Conservation (phyloP, 257 asterid species). For the Paulownia fortunei region DNA sequence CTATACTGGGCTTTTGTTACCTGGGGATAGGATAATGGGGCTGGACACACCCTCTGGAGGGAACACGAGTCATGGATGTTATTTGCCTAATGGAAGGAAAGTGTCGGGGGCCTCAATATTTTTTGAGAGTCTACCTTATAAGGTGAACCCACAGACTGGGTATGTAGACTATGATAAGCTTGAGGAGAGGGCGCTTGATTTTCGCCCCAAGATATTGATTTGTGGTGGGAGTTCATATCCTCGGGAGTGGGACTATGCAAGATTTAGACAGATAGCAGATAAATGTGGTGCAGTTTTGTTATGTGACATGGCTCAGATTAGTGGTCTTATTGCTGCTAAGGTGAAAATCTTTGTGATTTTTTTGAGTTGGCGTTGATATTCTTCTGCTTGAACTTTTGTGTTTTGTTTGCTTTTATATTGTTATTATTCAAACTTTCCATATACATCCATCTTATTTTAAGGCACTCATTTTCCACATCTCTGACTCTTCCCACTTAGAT, state of each 20-base stretch:
- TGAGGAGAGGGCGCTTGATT: slow-evolving; percentile 88
- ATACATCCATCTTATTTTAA: background rate
- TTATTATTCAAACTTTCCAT: background rate
- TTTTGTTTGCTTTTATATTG: background rate
- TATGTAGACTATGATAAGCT: slow-evolving; percentile 81
- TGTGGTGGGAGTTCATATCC: slow-evolving; percentile 97
- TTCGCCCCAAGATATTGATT: slow-evolving; percentile 86
- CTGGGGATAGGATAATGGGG: slow-evolving; percentile 96
- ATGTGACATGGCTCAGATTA: slow-evolving; percentile 94
- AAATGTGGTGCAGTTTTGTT: slow-evolving; percentile 85
- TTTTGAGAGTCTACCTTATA: slow-evolving; percentile 79
- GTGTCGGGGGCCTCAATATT: slow-evolving; percentile 87
- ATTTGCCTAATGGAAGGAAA: slow-evolving; percentile 85
- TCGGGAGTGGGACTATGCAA: slow-evolving; percentile 85
- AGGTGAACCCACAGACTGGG: slow-evolving; percentile 84
- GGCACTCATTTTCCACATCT: background rate
- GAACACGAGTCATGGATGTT: slow-evolving; percentile 84
- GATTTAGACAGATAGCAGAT: slow-evolving; percentile 81
- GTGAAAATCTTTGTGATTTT: slow-evolving; percentile 35
- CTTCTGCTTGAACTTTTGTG: background rate
- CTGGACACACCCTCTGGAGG: slow-evolving; percentile 94
- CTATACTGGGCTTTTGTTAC: slow-evolving; percentile 74
- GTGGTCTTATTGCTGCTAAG: slow-evolving; percentile 94
- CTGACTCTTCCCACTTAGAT: background rate
- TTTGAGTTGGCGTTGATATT: background rate